A percentile compares a stretch with the other conserved stretches of the same genome.
Evolutionary conservation across 257 asterid species (phyloP).

Genomic region (Jacaranda mimosifolia): DNA sequence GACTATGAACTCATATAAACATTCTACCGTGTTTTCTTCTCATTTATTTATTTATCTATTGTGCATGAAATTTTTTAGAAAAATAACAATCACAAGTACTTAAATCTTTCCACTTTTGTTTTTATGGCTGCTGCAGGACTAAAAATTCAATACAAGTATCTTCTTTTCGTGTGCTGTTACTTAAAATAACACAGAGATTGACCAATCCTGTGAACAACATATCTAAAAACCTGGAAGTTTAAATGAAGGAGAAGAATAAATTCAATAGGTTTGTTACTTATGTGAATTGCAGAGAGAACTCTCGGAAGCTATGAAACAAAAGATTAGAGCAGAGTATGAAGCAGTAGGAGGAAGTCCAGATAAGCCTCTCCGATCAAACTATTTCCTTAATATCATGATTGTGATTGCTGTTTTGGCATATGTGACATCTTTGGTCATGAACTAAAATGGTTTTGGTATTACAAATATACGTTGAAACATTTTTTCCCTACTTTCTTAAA

Average conservation of each 20-base stretch:
- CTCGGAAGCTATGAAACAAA: constrained; percentile 90
- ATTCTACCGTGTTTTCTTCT: background rate
- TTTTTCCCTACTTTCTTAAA: background rate
- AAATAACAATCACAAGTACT: constrained; percentile 25
- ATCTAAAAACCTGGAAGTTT: constrained; percentile 54
- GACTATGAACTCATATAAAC: constrained; percentile 15
- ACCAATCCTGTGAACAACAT: constrained; percentile 57
- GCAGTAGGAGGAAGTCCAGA: constrained; percentile 93
- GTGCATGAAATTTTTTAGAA: constrained; percentile 30
- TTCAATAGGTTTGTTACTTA: constrained; percentile 55
- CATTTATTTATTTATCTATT: background rate
- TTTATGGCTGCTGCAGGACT: constrained; percentile 81
- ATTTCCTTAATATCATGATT: constrained; percentile 89
- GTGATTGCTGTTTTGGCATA: constrained; percentile 83
- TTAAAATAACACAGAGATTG: constrained; percentile 63
- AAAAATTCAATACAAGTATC: constrained; percentile 63
- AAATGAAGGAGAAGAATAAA: constrained; percentile 56
- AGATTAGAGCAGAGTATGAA: constrained; percentile 92
- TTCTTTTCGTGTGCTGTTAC: constrained; percentile 60
- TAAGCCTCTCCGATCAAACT: constrained; percentile 94
- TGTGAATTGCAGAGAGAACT: constrained; percentile 97
- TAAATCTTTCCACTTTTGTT: constrained; percentile 39
- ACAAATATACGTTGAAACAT: background rate
- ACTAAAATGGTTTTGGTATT: constrained; percentile 48
- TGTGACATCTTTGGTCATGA: constrained; percentile 76